phyloP scores from a whole-genome alignment of 305 asterid genomes.

The Caryopteris hybrid region DNA sequence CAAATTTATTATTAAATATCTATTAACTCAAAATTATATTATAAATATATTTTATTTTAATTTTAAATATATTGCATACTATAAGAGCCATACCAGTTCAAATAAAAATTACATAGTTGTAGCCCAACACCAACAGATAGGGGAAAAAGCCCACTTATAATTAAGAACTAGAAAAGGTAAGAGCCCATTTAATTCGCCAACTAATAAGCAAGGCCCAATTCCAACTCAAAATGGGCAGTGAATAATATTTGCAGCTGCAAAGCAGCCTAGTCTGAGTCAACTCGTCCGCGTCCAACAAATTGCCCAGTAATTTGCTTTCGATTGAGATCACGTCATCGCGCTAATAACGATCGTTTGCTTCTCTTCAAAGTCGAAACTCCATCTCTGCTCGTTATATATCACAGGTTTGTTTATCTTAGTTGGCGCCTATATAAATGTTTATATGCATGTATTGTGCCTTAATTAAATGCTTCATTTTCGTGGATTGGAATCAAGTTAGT shows the following conservation, averaged over 20 bases:
- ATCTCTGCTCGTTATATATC: neutral
- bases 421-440: neutral
- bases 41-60: no score
- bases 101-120: no score
- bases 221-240: neutral
- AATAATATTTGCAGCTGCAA: neutral
- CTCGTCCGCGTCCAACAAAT: constrained; percentile 21
- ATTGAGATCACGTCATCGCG: constrained; percentile 27
- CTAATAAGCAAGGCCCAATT: constrained; percentile 6
- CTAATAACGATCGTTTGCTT: constrained; percentile 28
- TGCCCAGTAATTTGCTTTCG: constrained; percentile 14
- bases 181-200: neutral
- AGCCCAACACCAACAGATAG: no score
- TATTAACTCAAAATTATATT: no score
- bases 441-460: no score
- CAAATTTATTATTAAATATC: no score
- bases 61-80: no score
- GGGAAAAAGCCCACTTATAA: no score
- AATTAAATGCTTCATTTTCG: neutral
- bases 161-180: no score
- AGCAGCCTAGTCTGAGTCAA: constrained; percentile 12
- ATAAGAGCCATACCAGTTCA: no score
- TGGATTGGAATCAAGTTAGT: constrained; percentile 23
- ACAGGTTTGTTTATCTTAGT: constrained; percentile 7
- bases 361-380: constrained; percentile 26